Conservation (phyloP, 2,329 filamentous ascomycete species). For the Penicillium griseofulvum region DNA sequence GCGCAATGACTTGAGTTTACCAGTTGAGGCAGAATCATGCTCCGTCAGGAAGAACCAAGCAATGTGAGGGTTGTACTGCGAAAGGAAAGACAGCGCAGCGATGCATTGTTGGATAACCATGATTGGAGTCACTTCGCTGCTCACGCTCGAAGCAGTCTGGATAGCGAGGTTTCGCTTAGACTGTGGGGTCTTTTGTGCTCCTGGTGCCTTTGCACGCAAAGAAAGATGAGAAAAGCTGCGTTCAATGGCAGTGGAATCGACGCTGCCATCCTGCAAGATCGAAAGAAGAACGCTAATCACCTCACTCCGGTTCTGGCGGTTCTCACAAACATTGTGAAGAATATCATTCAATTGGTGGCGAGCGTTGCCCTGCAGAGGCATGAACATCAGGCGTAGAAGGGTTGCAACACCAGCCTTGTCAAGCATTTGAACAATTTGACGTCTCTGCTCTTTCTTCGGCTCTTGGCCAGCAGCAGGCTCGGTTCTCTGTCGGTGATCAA, state of each 20-base stretch:
- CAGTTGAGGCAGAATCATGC: constrained; percentile 74
- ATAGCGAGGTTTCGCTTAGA: constrained; percentile 69
- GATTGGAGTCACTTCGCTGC: constrained; percentile 86
- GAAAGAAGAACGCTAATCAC: constrained; percentile 89
- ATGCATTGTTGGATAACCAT: constrained; percentile 96
- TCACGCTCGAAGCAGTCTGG: constrained; percentile 54
- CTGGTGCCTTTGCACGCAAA: constrained; percentile 78
- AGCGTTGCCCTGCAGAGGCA: constrained; percentile 83
- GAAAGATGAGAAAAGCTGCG: constrained; percentile 93
- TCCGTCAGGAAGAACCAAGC: constrained; percentile 91
- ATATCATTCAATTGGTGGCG: constrained; percentile 81
- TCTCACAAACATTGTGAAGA: constrained; percentile 88
- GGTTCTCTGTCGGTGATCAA: constrained; percentile 38
- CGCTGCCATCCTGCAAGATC: constrained; percentile 92
- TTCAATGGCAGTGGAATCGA: constrained; percentile 89
- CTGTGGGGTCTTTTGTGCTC: constrained; percentile 77
- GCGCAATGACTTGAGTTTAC: constrained; percentile 72
- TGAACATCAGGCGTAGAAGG: constrained; percentile 97
- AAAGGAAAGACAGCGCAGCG: constrained; percentile 77
- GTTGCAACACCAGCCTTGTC: constrained; percentile 95
- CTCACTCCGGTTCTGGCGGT: constrained; percentile 91
- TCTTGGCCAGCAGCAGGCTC: constrained; percentile 46
- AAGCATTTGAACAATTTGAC: constrained; percentile 89
- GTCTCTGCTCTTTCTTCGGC: constrained; percentile 65
- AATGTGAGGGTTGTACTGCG: constrained; percentile 80